Base-by-base conservation (phyloP, 2,329 filamentous ascomycete species). In the Sporothrix schenckii region DNA sequence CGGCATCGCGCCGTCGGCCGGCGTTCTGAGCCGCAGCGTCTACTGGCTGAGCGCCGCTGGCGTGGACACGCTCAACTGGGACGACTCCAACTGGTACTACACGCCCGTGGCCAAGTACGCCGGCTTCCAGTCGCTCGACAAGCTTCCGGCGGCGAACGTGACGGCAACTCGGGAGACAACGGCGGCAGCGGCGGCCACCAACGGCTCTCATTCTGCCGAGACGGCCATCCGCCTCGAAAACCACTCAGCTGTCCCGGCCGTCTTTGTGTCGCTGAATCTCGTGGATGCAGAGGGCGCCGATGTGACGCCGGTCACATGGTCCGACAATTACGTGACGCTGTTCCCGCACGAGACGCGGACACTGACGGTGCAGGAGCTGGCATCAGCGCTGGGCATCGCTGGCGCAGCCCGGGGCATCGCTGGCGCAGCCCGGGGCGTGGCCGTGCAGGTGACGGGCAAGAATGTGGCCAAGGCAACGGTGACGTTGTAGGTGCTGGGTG, bases 301-400 rank as follows among this genome's bases (percentile, higher is more conserved):
- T 66, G 79, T 88, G 0, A 73, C 82, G 4, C 85, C 87, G 0
- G 81, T 87, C 0, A 79, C 80, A 24, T 90, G 88, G 87, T 84
- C 83, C 0, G 87, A 89, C 72, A 90, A 90, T 72, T 90, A 89
- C 72, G 79, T 90, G 14, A 89, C 87, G 1, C 77, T 90, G 11
- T 88, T 84, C 81, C 86, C 87, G 0, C 77, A 79, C 0, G 88
- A 90, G 79, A 83, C 78, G 68, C 58, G 87, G 6, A 77, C 76
- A 10, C 24, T 86, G 66, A 74, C 75, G 1, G 80, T 83, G 10
- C 41, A 47, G 47, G 58, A 52, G 54, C 24, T 60, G 49, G 54
- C 30, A 13, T 14, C 44, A 30, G 34, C 30, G 5, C 56, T 53
- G 27, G 47, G 67, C 11, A 30, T 60, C 10, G n/a, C 39, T 10